Conservation (phyloP, 202 grass and related monocot genomes). For the Dendrocalamus latiflorus region DNA sequence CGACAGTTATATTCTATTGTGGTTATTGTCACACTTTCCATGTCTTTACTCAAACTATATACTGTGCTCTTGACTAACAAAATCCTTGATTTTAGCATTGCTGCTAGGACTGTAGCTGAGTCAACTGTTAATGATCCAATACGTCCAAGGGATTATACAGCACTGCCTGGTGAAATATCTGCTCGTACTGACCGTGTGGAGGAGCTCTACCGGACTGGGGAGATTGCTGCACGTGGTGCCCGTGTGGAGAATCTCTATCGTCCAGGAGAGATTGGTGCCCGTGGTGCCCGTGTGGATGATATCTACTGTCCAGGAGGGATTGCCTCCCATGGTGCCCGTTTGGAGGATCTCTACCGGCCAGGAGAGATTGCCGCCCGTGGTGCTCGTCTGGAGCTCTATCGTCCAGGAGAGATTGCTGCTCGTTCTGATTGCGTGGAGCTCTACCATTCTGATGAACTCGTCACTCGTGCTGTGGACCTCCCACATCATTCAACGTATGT, state of each 20-base stretch:
- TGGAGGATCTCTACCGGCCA: constrained; percentile 32
- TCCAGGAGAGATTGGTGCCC: constrained; percentile 2
- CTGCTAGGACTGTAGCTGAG: constrained; percentile 30
- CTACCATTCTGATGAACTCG: constrained; percentile 22
- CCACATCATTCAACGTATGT: background rate
- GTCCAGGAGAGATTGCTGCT: constrained; percentile 9
- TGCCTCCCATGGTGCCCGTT: background rate
- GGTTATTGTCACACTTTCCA: background rate
- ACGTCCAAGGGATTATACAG: constrained; percentile 29
- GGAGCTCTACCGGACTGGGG: constrained; percentile 18
- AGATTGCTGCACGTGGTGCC: background rate
- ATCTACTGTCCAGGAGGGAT: constrained; percentile 25
- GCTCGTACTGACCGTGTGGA: constrained; percentile 13
- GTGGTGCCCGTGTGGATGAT: constrained; percentile 18
- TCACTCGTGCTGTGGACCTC: constrained; percentile 11
- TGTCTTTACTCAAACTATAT: constrained; percentile 7
- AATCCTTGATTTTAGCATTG: constrained; percentile 36
- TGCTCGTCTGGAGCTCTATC: constrained; percentile 23
- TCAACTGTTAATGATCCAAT: constrained; percentile 20
- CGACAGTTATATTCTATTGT: background rate
- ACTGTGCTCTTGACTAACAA: constrained; percentile 1
- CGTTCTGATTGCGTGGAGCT: constrained; percentile 29
- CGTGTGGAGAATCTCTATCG: constrained; percentile 1
- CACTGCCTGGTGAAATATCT: constrained; percentile 13
- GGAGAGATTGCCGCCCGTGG: background rate